Evolutionary conservation across 352 stramenopile species (phyloP), one percentile per base, ranked within the genome.

Genomic region (Globisporangium emineosum): DNA sequence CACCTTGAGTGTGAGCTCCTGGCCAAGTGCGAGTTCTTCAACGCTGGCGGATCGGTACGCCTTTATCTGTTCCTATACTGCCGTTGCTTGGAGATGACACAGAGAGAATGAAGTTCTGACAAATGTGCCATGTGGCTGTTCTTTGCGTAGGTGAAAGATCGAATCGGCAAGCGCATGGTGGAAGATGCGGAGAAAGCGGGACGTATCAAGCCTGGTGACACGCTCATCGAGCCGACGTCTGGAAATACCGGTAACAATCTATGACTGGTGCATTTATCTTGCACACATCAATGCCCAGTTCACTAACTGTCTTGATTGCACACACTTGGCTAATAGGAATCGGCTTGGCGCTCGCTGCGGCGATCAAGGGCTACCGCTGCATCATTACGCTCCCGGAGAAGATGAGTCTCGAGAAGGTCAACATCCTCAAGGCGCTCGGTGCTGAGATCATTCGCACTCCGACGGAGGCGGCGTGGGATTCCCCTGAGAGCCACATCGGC

Each of bases 351-450:
- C 90, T 99, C 66, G 96, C 97, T 3, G 96, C 96, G 42, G 97
- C 96, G 33, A 90, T 97, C 69, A 98, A 98, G 72, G 97, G 97
- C 60, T 99, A 99, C 83, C 79, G 90, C 43, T 94, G 94, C 69
- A 97, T 97, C 74, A 96, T 98, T 62, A 98, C 87, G 45, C 67
- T 97, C 19, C 88, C 92, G 0, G 94, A 98, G 78, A 98, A 98
- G 79, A 99, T 99, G 97, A 98, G 88, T 33, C 89, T 98, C 62
- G 96, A 99, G 77, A 98, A 98, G 67, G 92, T 98, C 25, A 90
- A 98, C 65, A 83, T 99, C 30, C 80, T 99, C 27, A 98, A 98
- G 74, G 96, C 96, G 13, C 80, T 99, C 21, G 96, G 96, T 19
- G 94, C 94, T 7, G 91, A 98, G 74, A 98, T 99, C 68, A 97